phyloP scores from a whole-genome alignment of 1,284 basidiomycete genomes.

The Puccinia coronata region DNA sequence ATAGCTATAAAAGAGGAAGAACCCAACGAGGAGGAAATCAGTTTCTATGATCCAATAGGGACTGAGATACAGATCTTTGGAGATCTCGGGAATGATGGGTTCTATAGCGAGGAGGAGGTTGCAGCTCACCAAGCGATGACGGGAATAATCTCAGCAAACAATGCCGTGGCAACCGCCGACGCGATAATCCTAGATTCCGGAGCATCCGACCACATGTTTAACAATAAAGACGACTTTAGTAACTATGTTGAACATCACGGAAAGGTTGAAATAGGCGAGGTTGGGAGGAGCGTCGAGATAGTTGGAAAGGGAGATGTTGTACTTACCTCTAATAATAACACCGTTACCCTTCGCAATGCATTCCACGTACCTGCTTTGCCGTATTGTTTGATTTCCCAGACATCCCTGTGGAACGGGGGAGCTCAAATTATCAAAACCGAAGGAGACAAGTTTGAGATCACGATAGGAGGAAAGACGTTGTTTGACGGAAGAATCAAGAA shows the following conservation, averaged over 20 bases:
- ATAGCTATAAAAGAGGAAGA: no score
- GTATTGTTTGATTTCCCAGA: constrained; percentile 28
- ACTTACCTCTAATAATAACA: constrained; percentile 5
- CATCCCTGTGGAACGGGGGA: constrained; percentile 12
- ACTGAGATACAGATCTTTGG: no score
- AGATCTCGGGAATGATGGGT: no score
- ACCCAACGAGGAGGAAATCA: no score
- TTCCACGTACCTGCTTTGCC: constrained; percentile 21
- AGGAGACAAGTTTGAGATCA: constrained; percentile 14
- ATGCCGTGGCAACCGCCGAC: not conserved
- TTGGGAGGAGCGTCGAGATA: constrained; percentile 19
- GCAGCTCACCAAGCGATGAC: no score
- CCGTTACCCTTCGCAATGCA: constrained; percentile 14
- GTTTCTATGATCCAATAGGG: no score
- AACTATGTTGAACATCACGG: constrained; percentile 9
- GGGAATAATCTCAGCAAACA: no score
- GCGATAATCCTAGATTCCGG: constrained; percentile 13
- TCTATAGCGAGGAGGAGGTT: no score
- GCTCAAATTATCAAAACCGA: not conserved
- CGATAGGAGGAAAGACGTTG: not conserved
- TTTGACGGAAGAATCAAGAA: constrained; percentile 28
- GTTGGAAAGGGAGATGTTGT: constrained; percentile 23
- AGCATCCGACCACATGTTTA: constrained; percentile 25
- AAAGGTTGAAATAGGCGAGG: constrained; percentile 29
- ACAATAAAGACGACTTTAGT: constrained; percentile 5